Conservation (phyloP, 1,284 basidiomycete species). For the Ustilago xerochloae region DNA sequence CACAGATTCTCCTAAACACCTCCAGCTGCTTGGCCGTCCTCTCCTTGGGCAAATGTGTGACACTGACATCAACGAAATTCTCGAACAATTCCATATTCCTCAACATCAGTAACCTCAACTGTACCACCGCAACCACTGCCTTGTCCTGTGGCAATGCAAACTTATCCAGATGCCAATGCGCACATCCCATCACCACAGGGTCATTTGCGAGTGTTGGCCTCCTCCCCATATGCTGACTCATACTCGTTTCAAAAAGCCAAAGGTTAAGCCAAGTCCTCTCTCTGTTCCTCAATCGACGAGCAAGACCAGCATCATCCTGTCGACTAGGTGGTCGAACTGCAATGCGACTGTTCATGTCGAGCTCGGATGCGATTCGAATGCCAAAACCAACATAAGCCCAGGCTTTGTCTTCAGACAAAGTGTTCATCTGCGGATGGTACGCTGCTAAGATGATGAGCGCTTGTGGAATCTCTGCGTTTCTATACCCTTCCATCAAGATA, state of each 20-base stretch:
- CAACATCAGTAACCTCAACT: conserved; percentile 41
- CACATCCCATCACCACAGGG: conserved; percentile 50
- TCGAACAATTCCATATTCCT: conserved; percentile 51
- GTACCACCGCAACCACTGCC: conserved; percentile 52
- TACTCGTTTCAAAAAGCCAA: conserved; percentile 51
- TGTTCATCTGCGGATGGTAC: conserved; percentile 51
- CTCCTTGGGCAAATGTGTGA: conserved; percentile 8
- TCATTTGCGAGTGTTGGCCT: conserved; percentile 49
- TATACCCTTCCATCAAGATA: conserved; percentile 45
- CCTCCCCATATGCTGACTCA: conserved; percentile 55
- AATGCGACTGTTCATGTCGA: conserved; percentile 52
- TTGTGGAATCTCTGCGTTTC: conserved; percentile 48
- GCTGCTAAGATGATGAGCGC: conserved; percentile 43
- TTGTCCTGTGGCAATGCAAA: conserved; percentile 47
- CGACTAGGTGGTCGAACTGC: conserved; percentile 14
- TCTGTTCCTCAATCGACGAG: conserved; percentile 32
- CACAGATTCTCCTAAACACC: conserved; percentile 41
- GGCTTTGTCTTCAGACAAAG: conserved; percentile 42
- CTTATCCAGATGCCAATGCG: conserved; percentile 47
- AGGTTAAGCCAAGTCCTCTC: conserved; percentile 55
- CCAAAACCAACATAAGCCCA: conserved; percentile 51
- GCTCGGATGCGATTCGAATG: conserved; percentile 52
- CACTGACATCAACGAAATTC: conserved; percentile 31
- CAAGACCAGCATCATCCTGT: conserved; percentile 28
- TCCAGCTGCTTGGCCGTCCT: conserved; percentile 44